Evolutionary conservation across 225 moss, liverwort and hornwort genomes (phyloP).

Genomic region (Ulota crispa): DNA sequence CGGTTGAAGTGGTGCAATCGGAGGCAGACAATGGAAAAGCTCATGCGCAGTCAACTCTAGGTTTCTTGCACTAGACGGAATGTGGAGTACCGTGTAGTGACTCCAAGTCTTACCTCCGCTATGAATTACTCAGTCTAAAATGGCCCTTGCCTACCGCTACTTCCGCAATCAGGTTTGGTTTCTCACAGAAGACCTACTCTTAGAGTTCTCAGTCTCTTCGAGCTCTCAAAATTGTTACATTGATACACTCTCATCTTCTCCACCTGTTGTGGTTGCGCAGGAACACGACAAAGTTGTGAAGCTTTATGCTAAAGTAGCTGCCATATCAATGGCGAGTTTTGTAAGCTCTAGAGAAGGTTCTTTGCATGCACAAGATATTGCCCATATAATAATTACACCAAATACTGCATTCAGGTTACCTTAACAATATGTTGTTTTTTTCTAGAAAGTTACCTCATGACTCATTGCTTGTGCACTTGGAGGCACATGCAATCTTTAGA

Average conservation of each 20-base stretch:
- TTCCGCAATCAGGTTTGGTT: constrained; percentile 66
- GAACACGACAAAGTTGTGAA: constrained; percentile 71
- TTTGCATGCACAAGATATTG: too few relatives aligned
- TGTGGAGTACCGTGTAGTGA: constrained; percentile 71
- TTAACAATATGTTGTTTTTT: too few relatives aligned
- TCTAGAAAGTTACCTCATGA: too few relatives aligned
- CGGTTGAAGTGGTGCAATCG: constrained; percentile 54
- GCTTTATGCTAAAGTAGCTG: constrained; percentile 89
- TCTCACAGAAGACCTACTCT: not conserved
- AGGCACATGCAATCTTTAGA: too few relatives aligned
- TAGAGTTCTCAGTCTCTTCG: not conserved
- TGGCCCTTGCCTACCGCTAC: constrained; percentile 93
- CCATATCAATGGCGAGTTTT: constrained; percentile 87
- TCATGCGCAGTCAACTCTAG: constrained; percentile 87
- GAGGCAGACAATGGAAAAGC: constrained; percentile 73
- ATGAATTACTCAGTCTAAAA: constrained; percentile 90
- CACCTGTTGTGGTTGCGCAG: constrained; percentile 35
- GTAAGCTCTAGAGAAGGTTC: constrained; percentile 71
- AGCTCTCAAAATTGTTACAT: not conserved
- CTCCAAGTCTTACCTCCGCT: constrained; percentile 64
- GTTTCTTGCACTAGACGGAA: constrained; percentile 73
- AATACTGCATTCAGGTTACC: too few relatives aligned
- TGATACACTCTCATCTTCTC: not conserved
- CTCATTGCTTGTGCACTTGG: too few relatives aligned
- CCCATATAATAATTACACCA: too few relatives aligned